phyloP scores from a whole-genome alignment of 1,284 basidiomycete species.

The Apiotrichum porosum region DNA sequence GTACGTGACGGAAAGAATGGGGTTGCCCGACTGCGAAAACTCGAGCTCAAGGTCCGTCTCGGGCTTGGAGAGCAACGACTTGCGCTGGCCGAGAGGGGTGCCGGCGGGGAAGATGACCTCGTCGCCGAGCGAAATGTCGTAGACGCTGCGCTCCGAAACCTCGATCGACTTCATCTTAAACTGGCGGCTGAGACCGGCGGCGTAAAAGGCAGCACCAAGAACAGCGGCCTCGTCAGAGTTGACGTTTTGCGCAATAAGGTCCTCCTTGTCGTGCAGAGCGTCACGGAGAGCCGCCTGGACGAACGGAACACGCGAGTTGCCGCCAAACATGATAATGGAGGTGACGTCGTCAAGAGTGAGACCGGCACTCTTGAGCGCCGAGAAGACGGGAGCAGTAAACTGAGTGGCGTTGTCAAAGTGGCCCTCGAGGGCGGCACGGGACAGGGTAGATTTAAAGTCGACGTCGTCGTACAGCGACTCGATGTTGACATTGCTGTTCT shows the following conservation, averaged over 20 bases:
- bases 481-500: slow-evolving; percentile 66
- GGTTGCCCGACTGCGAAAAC: slow-evolving; percentile 57
- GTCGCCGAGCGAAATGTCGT: slow-evolving; percentile 52
- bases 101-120: slow-evolving; percentile 65
- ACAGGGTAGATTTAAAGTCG: slow-evolving; percentile 77
- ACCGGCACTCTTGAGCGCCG: slow-evolving; percentile 67
- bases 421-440: slow-evolving; percentile 71
- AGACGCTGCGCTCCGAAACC: slow-evolving; percentile 65
- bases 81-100: slow-evolving; percentile 69
- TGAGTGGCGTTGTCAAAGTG: slow-evolving; percentile 54
- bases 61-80: slow-evolving; percentile 55
- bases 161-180: slow-evolving; percentile 96
- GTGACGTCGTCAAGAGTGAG: slow-evolving; percentile 64
- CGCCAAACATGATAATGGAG: slow-evolving; percentile 88
- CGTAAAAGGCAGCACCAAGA: slow-evolving; percentile 88
- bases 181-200: slow-evolving; percentile 79
- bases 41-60: slow-evolving; percentile 63
- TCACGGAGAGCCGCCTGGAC: slow-evolving; percentile 75
- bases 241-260: slow-evolving; percentile 85
- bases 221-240: slow-evolving; percentile 97
- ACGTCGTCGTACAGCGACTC: slow-evolving; percentile 87
- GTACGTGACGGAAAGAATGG: slow-evolving; percentile 30
- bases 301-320: slow-evolving; percentile 84
- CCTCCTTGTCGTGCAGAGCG: slow-evolving; percentile 65
- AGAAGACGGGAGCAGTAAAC: slow-evolving; percentile 69